Percentiles rank a stretch among this genome's conserved stretches.
Conservation (phyloP, 2,329 filamentous ascomycete species). For the Pseudogymnoascus sp. region DNA sequence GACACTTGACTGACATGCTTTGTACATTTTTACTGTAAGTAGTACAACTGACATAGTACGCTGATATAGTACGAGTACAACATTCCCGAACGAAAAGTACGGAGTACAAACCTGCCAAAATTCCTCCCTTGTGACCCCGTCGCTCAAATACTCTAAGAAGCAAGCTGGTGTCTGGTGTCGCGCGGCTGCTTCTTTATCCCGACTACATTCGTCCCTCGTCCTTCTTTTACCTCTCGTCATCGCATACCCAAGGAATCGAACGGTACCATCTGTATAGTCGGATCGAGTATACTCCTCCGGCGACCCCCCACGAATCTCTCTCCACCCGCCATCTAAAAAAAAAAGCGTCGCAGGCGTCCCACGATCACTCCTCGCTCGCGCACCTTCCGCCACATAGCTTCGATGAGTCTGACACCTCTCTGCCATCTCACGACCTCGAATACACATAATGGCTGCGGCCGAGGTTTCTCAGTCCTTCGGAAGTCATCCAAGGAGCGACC, state of each 20-base stretch:
- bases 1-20: constrained; percentile 1
- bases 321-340: background rate
- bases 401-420: constrained; percentile 31
- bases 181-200: constrained; percentile 4
- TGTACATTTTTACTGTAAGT: background rate
- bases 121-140: constrained; percentile 7
- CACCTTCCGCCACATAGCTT: constrained; percentile 23
- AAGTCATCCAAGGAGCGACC: constrained; percentile 36
- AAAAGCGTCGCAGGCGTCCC: constrained; percentile 5
- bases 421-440: constrained; percentile 29
- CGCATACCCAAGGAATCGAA: background rate
- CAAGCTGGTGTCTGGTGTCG: constrained; percentile 3
- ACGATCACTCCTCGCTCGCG: constrained; percentile 13
- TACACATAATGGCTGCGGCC: constrained; percentile 40
- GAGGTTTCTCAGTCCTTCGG: constrained; percentile 37
- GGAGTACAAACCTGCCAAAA: constrained; percentile 4
- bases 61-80: constrained; percentile 7
- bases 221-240: background rate
- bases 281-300: constrained; percentile 5
- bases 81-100: constrained; percentile 7
- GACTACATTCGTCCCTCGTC: background rate
- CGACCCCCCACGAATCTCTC: background rate
- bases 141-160: constrained; percentile 7
- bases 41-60: background rate
- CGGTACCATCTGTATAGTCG: background rate